phyloP scores from a whole-genome alignment of 371 early-diverging fungal species.

The Apophysomyces sp. region DNA sequence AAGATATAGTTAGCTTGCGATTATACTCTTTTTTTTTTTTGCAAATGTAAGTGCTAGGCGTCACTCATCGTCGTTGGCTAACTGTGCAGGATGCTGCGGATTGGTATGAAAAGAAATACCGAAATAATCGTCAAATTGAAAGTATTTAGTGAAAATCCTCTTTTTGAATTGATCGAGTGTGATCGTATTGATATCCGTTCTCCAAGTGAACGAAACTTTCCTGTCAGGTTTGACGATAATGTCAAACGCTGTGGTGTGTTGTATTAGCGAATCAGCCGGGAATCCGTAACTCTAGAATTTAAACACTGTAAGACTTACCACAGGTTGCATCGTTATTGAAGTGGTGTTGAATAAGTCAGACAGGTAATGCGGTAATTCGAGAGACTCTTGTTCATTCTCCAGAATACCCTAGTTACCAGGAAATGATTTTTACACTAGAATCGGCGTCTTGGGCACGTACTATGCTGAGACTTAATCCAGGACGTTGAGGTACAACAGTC shows the following conservation, averaged over 20 bases:
- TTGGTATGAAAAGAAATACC: neutral
- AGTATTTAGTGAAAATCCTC: too few relatives aligned
- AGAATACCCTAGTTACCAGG: too few relatives aligned
- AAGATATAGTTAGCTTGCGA: neutral
- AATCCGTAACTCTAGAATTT: neutral
- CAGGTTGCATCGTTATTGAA: neutral
- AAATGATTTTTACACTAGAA: too few relatives aligned
- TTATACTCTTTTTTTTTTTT: neutral
- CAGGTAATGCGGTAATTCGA: too few relatives aligned
- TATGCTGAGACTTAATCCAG: too few relatives aligned
- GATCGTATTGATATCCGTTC: too few relatives aligned
- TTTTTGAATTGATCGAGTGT: too few relatives aligned
- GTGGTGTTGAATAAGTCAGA: too few relatives aligned
- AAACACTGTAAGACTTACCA: neutral
- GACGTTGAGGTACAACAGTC: too few relatives aligned
- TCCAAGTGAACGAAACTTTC: neutral
- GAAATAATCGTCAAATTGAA: neutral
- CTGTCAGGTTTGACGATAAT: neutral
- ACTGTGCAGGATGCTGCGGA: neutral
- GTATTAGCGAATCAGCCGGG: neutral
- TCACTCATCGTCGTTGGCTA: neutral
- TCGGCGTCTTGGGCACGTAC: too few relatives aligned
- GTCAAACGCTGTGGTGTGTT: neutral
- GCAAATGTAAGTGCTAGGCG: neutral
- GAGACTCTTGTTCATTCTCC: too few relatives aligned